These are phyloP conservation scores for Mitragyna speciosa DNA, from an alignment of 257 asterid species.

Conservation along the genomic window DNA sequence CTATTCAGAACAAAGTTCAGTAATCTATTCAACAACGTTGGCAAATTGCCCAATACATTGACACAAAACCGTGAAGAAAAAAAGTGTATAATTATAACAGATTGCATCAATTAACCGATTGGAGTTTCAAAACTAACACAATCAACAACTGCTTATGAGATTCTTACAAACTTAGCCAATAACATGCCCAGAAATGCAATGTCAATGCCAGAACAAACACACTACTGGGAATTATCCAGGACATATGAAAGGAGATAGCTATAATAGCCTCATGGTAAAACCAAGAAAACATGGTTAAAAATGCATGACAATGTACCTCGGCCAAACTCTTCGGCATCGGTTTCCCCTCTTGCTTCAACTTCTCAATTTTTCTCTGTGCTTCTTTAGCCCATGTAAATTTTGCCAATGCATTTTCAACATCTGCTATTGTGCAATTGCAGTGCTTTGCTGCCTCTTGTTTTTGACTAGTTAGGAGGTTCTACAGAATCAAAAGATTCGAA, in stretches of 20 bases:
- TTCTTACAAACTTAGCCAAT: background rate
- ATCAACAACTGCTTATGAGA: background rate
- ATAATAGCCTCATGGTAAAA: background rate
- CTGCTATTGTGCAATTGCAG: slow-evolving; percentile 71
- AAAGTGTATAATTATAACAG: background rate
- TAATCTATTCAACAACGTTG: background rate
- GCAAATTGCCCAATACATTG: background rate
- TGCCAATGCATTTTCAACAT: slow-evolving; percentile 65
- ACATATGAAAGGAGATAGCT: background rate
- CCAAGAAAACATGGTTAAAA: slow-evolving; percentile 1
- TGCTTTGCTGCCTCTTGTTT: slow-evolving; percentile 73
- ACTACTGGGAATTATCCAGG: background rate
- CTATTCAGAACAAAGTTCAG: background rate
- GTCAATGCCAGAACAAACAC: background rate
- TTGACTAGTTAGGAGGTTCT: slow-evolving; percentile 61
- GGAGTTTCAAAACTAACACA: background rate
- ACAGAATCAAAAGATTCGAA: slow-evolving; percentile 19
- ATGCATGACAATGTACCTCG: slow-evolving; percentile 53
- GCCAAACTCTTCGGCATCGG: slow-evolving; percentile 82
- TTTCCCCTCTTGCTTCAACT: slow-evolving; percentile 76
- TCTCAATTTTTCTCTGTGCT: slow-evolving; percentile 67
- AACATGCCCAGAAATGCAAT: background rate
- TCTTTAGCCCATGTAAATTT: slow-evolving; percentile 89
- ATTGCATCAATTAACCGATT: background rate
- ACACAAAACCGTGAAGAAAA: background rate